Evolutionary conservation across 371 early-diverging fungal species (phyloP).

Genomic region (Apophysomyces ossiformis): DNA sequence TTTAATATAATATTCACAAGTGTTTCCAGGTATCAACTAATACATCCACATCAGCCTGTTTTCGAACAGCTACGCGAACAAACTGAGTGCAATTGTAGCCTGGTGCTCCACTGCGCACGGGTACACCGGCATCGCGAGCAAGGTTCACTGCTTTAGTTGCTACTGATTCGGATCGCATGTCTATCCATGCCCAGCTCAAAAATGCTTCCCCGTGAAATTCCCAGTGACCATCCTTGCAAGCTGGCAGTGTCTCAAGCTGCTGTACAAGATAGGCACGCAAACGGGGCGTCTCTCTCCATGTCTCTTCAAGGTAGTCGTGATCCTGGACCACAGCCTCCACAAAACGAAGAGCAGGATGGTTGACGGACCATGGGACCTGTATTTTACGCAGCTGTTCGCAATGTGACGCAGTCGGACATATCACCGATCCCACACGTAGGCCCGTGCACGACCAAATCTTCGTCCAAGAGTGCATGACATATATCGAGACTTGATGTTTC

Average conservation of each 20-base stretch:
- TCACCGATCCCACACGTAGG: slow-evolving; percentile 83
- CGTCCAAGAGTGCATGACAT: slow-evolving; percentile 90
- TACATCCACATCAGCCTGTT: slow-evolving; percentile 63
- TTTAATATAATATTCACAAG: slow-evolving; percentile 37
- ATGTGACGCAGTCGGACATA: slow-evolving; percentile 77
- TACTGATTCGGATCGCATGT: slow-evolving; percentile 55
- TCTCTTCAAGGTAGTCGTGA: slow-evolving; percentile 66
- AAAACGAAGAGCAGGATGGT: slow-evolving; percentile 80
- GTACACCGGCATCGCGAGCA: slow-evolving; percentile 79
- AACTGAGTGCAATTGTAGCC: slow-evolving; percentile 78
- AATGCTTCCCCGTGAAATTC: slow-evolving; percentile 73
- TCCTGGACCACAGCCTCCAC: slow-evolving; percentile 78
- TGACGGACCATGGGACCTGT: slow-evolving; percentile 92
- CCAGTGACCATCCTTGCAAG: slow-evolving; percentile 53
- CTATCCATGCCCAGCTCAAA: slow-evolving; percentile 88
- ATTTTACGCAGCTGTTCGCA: slow-evolving; percentile 71
- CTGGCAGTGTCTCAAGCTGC: slow-evolving; percentile 43
- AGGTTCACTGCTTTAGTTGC: slow-evolving; percentile 67
- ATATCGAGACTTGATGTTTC: slow-evolving; percentile 71
- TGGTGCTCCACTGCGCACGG: slow-evolving; percentile 79
- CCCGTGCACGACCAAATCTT: slow-evolving; percentile 93
- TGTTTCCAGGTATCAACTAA: slow-evolving; percentile 69
- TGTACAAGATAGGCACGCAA: slow-evolving; percentile 70
- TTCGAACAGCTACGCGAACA: slow-evolving; percentile 82
- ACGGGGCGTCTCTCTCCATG: slow-evolving; percentile 73